Evolutionary conservation across 169 alveolate genomes (phyloP), one percentile per base, ranked within the genome.

Genomic region (Eimeria necatrix): DNA sequence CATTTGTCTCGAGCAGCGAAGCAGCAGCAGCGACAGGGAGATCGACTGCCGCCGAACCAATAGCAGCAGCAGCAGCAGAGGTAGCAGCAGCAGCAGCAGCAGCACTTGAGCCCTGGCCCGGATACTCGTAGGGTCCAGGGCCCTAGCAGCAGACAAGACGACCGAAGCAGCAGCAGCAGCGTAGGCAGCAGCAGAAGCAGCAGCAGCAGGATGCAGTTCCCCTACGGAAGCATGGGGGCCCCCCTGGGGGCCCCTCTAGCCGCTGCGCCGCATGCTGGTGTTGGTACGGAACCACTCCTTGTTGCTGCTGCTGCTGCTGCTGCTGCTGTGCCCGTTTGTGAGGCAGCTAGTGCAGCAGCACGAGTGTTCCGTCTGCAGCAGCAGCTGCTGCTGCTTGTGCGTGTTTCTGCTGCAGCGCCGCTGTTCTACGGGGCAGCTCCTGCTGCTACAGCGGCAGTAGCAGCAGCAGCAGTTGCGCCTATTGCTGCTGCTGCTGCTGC

Each of bases 391-490:
- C 70, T 16, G 70, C 70, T 1, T 70, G 24, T 46, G 24, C 32
- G 9, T 70, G 80, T 70, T 70, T 14, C 80, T 70, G 80, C 80
- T 70, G 80, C 80, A 14, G 80, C 41, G 4, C 41, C 41, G 80
- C 80, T 70, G 41, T n/a, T n/a, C 41, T 18, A 70, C 41, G 41
- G 7, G n/a, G 87, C 87, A 0, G 64, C 87, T 8, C 41, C 87
- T 46, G 87, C 87, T 14, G 87, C 87, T 41, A 26, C 78, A 68
- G 78, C 78, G 4, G 78, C 78, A 68, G 78, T 68, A 8, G 32
- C 78, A 68, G 78, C 78, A 68, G 78, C 84, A 41, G 53, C 56
- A 22, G 22, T 73, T 51, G 53, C 59, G 32, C 32, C 84, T 41
- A 9, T 41, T 41, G 53, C 84, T 2, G 84, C 53, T 73, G 59